Conservation (phyloP, 2,329 filamentous ascomycete species). For the Aaosphaeria arxii region DNA sequence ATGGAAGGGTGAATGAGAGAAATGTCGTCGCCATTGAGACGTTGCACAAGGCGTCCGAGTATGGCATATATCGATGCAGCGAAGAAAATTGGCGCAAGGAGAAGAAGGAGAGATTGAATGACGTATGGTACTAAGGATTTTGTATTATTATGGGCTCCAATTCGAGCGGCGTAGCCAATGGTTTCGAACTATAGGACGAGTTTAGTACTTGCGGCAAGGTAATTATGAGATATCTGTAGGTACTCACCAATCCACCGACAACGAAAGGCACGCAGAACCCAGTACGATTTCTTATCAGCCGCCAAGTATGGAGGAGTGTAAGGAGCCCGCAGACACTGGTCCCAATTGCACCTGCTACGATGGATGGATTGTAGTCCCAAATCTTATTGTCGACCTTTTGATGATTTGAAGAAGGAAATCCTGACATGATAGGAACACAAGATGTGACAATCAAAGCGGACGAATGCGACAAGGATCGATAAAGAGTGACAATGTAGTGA, state of each 20-base stretch:
- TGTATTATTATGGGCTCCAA: conserved; percentile 24
- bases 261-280: conserved; percentile 51
- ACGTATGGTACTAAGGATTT: conserved; percentile 32
- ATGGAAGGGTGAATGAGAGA: conserved; percentile 39
- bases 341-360: conserved; percentile 15
- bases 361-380: conserved; percentile 2
- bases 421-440: too few relatives aligned
- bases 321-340: conserved; percentile 48
- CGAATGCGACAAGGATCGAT: too few relatives aligned
- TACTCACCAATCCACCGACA: conserved; percentile 34
- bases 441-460: too few relatives aligned
- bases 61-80: conserved; percentile 45
- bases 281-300: conserved; percentile 38
- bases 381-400: neutral
- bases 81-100: conserved; percentile 42
- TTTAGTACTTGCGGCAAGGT: too few relatives aligned
- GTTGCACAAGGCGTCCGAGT: conserved; percentile 34
- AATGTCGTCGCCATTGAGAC: conserved; percentile 33
- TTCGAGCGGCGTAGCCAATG: conserved; percentile 33
- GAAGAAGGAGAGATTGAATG: conserved; percentile 34
- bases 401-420: too few relatives aligned
- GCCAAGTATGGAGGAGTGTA: conserved; percentile 44
- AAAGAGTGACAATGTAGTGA: too few relatives aligned
- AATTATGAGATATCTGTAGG: conserved; percentile 38
- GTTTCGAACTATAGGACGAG: conserved; percentile 25